Percentiles rank a stretch among this genome's conserved stretches.
Conservation (phyloP, 2,329 filamentous ascomycete genomes). For the Chrysoporthe austroafricana region DNA sequence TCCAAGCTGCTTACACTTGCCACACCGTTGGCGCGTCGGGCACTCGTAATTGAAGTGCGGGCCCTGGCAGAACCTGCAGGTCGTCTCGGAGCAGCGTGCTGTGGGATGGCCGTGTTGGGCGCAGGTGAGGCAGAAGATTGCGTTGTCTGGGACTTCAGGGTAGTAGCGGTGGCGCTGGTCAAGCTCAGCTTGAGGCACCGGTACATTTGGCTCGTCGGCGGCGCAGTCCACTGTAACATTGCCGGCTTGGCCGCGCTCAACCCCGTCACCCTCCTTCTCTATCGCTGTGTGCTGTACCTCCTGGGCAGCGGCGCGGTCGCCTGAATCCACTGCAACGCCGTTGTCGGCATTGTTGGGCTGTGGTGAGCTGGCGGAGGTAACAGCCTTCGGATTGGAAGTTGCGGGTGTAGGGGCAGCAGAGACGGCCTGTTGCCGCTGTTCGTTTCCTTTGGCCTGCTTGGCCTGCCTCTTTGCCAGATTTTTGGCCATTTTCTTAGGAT, state of each 20-base stretch:
- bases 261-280: constrained; percentile 7
- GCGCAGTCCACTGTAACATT: constrained; percentile 1
- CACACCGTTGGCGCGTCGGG: constrained; percentile 54
- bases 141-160: constrained; percentile 49
- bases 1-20: constrained; percentile 65
- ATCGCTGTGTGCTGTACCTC: background rate
- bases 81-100: constrained; percentile 47
- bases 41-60: constrained; percentile 57
- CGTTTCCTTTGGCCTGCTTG: background rate
- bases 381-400: background rate
- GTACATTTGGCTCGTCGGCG: background rate
- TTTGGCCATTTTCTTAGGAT: background rate
- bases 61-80: constrained; percentile 53
- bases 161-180: constrained; percentile 54
- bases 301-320: background rate
- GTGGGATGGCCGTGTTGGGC: constrained; percentile 52
- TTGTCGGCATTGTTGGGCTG: background rate
- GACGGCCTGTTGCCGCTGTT: background rate
- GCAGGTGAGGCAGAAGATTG: constrained; percentile 56
- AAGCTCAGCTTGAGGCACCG: constrained; percentile 37
- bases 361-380: background rate
- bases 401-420: background rate
- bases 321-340: background rate
- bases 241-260: background rate
- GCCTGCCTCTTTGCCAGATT: constrained; percentile 2